phyloP scores from a whole-genome alignment of 768 basidiomycete species.

The Hericium alpestre region DNA sequence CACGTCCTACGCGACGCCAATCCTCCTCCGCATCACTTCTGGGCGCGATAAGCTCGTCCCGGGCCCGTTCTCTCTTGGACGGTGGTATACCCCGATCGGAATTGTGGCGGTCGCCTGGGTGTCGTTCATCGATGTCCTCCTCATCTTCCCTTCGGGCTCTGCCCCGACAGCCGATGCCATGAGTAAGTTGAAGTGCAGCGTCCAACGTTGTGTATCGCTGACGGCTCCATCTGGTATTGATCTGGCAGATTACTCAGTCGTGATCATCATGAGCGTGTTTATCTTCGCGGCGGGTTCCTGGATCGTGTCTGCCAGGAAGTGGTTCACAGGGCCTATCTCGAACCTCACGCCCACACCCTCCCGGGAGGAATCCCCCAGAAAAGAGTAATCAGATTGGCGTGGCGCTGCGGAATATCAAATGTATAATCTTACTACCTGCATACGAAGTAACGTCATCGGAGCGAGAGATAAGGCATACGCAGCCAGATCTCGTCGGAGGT shows the following conservation, averaged over 20 bases:
- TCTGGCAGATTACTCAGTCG: constrained; percentile 52
- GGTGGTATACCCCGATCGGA: constrained; percentile 51
- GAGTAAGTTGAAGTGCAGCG: constrained; percentile 9
- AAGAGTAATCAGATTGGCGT: too few species aligned
- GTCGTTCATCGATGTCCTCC: constrained; percentile 44
- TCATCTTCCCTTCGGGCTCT: constrained; percentile 31
- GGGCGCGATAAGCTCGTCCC: constrained; percentile 47
- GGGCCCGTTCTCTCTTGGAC: constrained; percentile 52
- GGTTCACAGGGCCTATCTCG: constrained; percentile 59
- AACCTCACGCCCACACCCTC: constrained; percentile 19
- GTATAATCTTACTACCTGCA: too few species aligned
- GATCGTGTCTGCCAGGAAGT: constrained; percentile 55
- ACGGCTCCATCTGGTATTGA: constrained; percentile 17
- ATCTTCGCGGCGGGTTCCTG: constrained; percentile 54
- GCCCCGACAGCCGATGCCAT: constrained; percentile 4
- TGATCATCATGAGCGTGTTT: constrained; percentile 56
- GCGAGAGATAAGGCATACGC: too few species aligned
- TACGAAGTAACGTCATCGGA: too few species aligned
- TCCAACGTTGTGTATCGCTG: background rate
- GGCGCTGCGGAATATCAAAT: too few species aligned
- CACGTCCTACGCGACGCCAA: constrained; percentile 55
- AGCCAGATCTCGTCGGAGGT: too few species aligned
- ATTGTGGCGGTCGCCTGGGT: constrained; percentile 58
- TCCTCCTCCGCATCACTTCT: constrained; percentile 62
- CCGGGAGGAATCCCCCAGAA: background rate